Evolutionary conservation across 805 yeast species (phyloP), one percentile per base, ranked within the genome.

Genomic region (Wickerhamiella cacticola): DNA sequence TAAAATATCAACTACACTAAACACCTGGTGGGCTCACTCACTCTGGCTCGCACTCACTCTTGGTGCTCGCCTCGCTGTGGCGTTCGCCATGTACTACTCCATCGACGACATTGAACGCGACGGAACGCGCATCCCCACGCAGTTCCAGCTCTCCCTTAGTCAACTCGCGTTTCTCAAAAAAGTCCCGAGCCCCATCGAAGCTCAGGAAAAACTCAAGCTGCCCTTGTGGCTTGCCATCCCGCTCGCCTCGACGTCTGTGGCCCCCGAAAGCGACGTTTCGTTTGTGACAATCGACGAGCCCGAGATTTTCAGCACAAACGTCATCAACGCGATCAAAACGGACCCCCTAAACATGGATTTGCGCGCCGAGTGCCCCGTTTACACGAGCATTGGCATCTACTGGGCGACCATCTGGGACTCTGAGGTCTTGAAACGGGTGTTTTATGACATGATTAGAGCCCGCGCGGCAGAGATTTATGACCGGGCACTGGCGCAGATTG

Each of bases 171-270:
- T 80, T 58, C 24, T 78, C 51, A 68, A 80, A 25, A 64, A 67
- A 48, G 71, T 75, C 55, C 79, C 77, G 28, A 70, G 87, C 2
- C 78, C 78, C 56, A 57, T 86, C 2, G 88, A 83, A 50, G 19
- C 31, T 16, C 36, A 23, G 23, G 41, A 44, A n/a, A 36, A 18
- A 19, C 25, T 42, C 23, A 21, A 38, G 36, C 68, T 89, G 21
- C 97, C 97, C 0, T 63, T 87, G 24, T 89, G 97, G 97, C 64
- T 89, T 35, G 94, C 95, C 0, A 79, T 79, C 50, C 74, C 82
- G 1, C 65, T 88, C 26, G 95, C 95, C 0, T 67, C 74, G 16
- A 63, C 66, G 56, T 64, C 54, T 57, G 70, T 51, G 56, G 60
- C 55, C 26, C 64, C 58, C 16, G 62, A 57, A 15, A 31, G 53